Base-by-base conservation (phyloP, 768 basidiomycete species). In the Fomitopsis serialis region DNA sequence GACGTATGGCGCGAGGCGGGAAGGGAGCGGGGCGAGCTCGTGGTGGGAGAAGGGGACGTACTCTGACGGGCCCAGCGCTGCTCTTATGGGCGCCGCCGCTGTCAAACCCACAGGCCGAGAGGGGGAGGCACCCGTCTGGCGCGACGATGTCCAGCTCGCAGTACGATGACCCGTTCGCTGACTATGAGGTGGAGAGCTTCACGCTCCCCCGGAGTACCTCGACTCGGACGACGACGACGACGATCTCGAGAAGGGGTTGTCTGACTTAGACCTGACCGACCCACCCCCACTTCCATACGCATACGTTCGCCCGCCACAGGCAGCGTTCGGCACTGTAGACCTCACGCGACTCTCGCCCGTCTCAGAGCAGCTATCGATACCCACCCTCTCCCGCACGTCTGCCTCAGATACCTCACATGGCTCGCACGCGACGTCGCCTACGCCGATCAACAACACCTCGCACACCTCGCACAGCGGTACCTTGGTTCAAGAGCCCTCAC, bases 1-100 rank as follows among this genome's bases (percentile, higher is more conserved):
- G 4, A 49, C 51, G 24, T 27, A 51, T 27, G 58, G 54, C 42
- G 58, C 55, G 48, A 60, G 62, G 43, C 62, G 66, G 53, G 55
- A 69, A 27, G 78, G 74, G 57, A 72, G 74, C 13, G 72, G 76
- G 27, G 68, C 75, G 2, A 76, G 76, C 47, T 57, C 63, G 12
- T 64, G 66, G 53, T 63, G 65, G 53, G 78, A 79, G 63, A 66
- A 70, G 55, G 37, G 37, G 7, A 58, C 62, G 45, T n/a, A 49
- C 3, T 40, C 57, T 0, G 58, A 56, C 17, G 78, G 82, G 59
- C 75, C 79, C 17, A 72, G 72, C 29, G 64, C 70, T 12, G 68
- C 69, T 6, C 61, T 76, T 10, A 65, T 73, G 56, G 44, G 52
- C n/a, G 42, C 49, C 12, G 29, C 29, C 61, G 9, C 29, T 32